Conservation (phyloP, 192 early-diverging fungal species). For the Rhizophlyctis rosea region DNA sequence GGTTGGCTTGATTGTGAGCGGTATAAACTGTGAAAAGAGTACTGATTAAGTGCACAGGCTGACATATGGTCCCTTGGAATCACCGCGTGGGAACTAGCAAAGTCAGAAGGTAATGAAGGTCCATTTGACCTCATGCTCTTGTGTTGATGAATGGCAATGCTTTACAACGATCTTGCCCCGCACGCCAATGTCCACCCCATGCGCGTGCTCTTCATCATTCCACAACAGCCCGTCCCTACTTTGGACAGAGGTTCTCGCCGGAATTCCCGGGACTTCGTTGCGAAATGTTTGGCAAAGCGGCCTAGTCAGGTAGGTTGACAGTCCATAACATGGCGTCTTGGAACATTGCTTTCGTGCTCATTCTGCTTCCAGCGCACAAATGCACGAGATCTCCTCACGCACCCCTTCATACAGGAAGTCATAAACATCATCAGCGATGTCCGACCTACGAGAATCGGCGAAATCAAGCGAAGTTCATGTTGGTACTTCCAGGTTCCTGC, state of each 20-base stretch:
- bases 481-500: too few species aligned
- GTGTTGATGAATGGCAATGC: too few species aligned
- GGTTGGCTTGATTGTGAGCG: too few species aligned
- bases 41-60: conserved; percentile 55
- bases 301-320: conserved; percentile 52
- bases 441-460: too few species aligned
- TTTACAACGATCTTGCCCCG: conserved; percentile 86
- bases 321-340: background rate
- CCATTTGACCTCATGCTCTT: too few species aligned
- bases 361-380: conserved; percentile 6
- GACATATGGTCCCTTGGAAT: conserved; percentile 99
- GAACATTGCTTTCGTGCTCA: background rate
- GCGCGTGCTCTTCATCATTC: conserved; percentile 90
- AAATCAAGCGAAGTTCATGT: too few species aligned
- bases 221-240: conserved; percentile 76
- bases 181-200: conserved; percentile 89
- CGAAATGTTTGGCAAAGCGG: conserved; percentile 70
- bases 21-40: too few species aligned
- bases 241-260: too few species aligned
- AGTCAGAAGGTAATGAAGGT: conserved; percentile 29
- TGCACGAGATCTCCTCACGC: conserved; percentile 2
- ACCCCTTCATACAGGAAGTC: too few species aligned
- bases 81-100: conserved; percentile 94
- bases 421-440: too few species aligned
- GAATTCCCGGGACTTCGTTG: conserved; percentile 80